phyloP scores from a whole-genome alignment of 2,329 filamentous ascomycete genomes.

The Aspergillus eucalypticola region DNA sequence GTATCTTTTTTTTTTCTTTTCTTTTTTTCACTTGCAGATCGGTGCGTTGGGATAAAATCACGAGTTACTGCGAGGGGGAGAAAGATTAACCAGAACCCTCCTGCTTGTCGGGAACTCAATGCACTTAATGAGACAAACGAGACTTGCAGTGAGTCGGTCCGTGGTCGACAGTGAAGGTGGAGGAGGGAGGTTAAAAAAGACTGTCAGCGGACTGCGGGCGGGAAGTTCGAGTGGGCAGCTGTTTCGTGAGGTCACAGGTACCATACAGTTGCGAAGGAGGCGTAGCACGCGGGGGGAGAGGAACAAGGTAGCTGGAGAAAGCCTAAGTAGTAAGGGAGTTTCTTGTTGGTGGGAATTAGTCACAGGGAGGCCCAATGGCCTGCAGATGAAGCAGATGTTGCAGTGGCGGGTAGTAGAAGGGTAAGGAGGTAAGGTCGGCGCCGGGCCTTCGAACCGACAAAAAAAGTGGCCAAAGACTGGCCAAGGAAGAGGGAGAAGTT shows the following conservation, averaged over 20 bases:
- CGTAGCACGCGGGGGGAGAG: conserved; percentile 24
- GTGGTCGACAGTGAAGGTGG: conserved; percentile 13
- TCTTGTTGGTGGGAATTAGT: conserved; percentile 3
- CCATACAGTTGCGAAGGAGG: conserved; percentile 25
- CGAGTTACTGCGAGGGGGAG: conserved; percentile 16
- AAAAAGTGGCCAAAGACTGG: background rate
- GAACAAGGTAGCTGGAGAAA: conserved; percentile 5
- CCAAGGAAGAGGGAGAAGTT: background rate
- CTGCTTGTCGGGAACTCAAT: conserved; percentile 4
- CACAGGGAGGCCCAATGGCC: conserved; percentile 9
- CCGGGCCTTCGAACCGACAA: background rate
- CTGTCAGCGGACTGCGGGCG: conserved; percentile 31
- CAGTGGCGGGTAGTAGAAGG: background rate
- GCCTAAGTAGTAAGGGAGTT: background rate
- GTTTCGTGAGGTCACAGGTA: conserved; percentile 36
- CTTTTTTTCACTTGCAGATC: background rate
- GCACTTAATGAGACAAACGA: background rate
- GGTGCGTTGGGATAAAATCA: conserved; percentile 3
- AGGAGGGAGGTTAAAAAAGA: conserved; percentile 7
- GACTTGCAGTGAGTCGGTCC: conserved; percentile 1
- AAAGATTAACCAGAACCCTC: conserved; percentile 15
- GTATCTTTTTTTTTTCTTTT: background rate
- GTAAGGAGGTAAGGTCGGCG: background rate
- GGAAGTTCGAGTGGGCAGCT: conserved; percentile 32
- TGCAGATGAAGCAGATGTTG: conserved; percentile 8